Evolutionary conservation across 225 moss, liverwort and hornwort genomes (phyloP), one percentile per base, ranked within the genome.

Genomic region (Anthoceros angustus): DNA sequence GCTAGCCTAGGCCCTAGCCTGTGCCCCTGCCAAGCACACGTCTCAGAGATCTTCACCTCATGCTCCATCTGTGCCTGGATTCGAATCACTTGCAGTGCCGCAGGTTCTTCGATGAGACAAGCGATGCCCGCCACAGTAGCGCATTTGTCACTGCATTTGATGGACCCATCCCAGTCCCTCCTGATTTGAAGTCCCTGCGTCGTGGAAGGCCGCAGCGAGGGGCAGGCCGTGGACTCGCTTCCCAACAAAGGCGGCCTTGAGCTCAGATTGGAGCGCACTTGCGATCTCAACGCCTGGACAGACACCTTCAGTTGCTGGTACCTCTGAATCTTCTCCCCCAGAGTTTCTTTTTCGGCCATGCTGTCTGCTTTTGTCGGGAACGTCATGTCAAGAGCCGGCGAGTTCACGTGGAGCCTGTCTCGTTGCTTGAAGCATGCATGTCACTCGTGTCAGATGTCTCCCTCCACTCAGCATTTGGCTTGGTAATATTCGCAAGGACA

Each of bases 281-380:
- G 55, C 55, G 55, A 55, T 18, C 55, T 18, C 55, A 55, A 55
- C 55, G 55, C 55, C 16, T 55, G 55, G 55, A 55, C 55, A 55
- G 55, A 55, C 6, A 55, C 55, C 55, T 55, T 55, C 55, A 55
- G 55, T 55, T 55, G 55, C 55, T 55, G n/a, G 55, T 55, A 55
- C 55, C 55, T 55, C 55, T 55, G 55, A 20, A 55, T 18, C 7
- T 55, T 55, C 7, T 55, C 55, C 7, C 55, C 55, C 55, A 20
- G 14, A 23, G 55, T 55, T 1, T 55, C 55, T 8, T 55, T 55
- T 55, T 18, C 55, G 23, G n/a, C n/a, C 8, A 20, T 55, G 55
- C 55, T 55, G 55, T 55, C 55, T 23, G 12, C 55, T 12, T 55
- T 23, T 55, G 55, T 9, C 23, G 55, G 55, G n/a, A 23, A 20